A percentile compares a stretch with the other conserved stretches of the same genome.
Evolutionary conservation across 768 basidiomycete genomes (phyloP).

Genomic region (Russula abietina): DNA sequence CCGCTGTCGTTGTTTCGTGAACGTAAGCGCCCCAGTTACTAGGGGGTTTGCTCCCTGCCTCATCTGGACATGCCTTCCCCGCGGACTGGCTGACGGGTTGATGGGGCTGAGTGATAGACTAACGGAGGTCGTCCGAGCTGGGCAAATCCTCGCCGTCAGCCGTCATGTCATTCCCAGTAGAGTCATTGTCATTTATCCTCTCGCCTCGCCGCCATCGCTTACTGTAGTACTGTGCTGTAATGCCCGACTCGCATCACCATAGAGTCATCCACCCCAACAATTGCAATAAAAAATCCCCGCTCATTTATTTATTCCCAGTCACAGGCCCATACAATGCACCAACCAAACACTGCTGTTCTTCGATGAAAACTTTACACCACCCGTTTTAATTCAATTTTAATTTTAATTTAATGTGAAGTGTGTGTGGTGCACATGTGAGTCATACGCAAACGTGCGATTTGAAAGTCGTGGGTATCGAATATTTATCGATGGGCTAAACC

Average conservation of each 20-base stretch:
- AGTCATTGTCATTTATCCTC: not conserved
- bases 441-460: not conserved
- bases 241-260: no score
- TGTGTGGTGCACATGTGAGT: not conserved
- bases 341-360: no score
- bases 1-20: not conserved
- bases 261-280: no score
- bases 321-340: no score
- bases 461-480: not conserved
- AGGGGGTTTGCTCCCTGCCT: not conserved
- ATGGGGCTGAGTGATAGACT: no score
- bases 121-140: no score
- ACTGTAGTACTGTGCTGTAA: no score
- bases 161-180: not conserved
- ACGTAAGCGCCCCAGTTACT: not conserved
- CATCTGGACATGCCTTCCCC: slow-evolving; percentile 6
- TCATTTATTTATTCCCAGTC: no score
- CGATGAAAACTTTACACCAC: no score
- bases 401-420: no score
- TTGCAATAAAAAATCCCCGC: no score
- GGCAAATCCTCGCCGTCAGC: not conserved
- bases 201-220: not conserved
- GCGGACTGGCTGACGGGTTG: not conserved
- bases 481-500: not conserved
- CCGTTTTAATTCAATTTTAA: no score